These are phyloP conservation scores for Panaeolus cyanescens DNA, from an alignment of 768 basidiomycete genomes.

Conservation along the genomic window DNA sequence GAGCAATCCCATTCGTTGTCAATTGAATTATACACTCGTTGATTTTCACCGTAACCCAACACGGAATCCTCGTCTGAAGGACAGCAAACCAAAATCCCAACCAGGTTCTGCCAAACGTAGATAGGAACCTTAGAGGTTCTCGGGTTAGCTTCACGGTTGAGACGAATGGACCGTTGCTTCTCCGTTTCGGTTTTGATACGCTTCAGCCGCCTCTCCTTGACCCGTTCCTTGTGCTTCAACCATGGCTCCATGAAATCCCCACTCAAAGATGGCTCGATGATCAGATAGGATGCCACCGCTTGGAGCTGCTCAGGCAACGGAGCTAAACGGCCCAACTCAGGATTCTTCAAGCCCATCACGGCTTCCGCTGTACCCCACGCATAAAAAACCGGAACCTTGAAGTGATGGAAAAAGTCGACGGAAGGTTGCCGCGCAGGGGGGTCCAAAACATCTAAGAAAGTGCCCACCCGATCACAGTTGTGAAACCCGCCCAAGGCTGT, in stretches of 20 bases:
- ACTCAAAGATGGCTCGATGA: background rate
- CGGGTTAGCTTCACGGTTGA: background rate
- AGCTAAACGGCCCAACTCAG: background rate
- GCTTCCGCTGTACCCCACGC: background rate
- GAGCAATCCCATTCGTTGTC: background rate
- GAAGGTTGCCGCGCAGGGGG: background rate
- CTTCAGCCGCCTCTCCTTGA: background rate
- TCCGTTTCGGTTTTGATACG: background rate
- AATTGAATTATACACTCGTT: background rate
- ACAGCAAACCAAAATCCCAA: background rate
- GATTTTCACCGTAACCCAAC: background rate
- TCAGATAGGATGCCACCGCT: background rate
- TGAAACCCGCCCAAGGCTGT: too few species aligned
- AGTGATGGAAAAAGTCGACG: background rate
- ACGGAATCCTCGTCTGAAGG: background rate
- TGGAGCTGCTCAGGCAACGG: background rate
- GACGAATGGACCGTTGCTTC: background rate
- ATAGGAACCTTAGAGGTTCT: background rate
- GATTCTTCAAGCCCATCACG: background rate
- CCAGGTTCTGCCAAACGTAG: background rate
- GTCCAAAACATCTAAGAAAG: background rate
- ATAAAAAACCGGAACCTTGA: background rate
- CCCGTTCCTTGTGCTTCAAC: background rate
- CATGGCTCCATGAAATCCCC: background rate
- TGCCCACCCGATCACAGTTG: background rate